These are phyloP conservation scores for Crithidia sp. DNA, from an alignment of 208 protist genomes.

Conservation along the genomic window DNA sequence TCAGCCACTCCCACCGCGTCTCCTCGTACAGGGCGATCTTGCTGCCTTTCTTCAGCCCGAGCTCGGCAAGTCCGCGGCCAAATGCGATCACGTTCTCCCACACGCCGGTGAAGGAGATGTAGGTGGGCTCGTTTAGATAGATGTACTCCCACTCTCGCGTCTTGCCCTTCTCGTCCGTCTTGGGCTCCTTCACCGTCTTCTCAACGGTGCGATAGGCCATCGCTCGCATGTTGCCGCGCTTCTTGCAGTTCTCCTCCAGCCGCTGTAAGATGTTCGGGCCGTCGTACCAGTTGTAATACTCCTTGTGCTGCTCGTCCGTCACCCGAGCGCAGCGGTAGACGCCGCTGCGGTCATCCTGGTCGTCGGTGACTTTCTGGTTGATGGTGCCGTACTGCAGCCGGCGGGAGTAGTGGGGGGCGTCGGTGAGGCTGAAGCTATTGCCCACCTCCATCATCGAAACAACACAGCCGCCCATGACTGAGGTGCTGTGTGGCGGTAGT, in stretches of 20 bases:
- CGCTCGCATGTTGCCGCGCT: constrained; percentile 14
- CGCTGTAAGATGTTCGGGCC: constrained; percentile 50
- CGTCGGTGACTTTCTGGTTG: constrained; percentile 42
- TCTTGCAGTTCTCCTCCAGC: constrained; percentile 43
- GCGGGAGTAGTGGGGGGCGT: constrained; percentile 24
- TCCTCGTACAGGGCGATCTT: constrained; percentile 77
- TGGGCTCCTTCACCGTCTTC: constrained; percentile 45
- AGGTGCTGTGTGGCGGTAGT: background rate
- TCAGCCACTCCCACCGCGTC: constrained; percentile 85
- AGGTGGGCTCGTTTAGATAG: constrained; percentile 38
- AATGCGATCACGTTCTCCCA: constrained; percentile 47
- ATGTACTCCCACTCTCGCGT: constrained; percentile 53
- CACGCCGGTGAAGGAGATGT: constrained; percentile 46
- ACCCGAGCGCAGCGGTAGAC: constrained; percentile 54
- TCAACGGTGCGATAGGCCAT: constrained; percentile 55
- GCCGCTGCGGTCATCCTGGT: constrained; percentile 46
- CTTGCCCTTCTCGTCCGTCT: constrained; percentile 5
- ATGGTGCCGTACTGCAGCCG: constrained; percentile 47
- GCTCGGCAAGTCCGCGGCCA: constrained; percentile 56
- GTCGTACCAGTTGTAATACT: constrained; percentile 44
- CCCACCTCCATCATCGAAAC: constrained; percentile 46
- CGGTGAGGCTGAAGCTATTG: constrained; percentile 37
- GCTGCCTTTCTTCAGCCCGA: constrained; percentile 39
- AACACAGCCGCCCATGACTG: constrained; percentile 64
- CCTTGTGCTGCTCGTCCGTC: constrained; percentile 58